Conservation (phyloP, 345 rosid species). For the Gossypium raimondii region DNA sequence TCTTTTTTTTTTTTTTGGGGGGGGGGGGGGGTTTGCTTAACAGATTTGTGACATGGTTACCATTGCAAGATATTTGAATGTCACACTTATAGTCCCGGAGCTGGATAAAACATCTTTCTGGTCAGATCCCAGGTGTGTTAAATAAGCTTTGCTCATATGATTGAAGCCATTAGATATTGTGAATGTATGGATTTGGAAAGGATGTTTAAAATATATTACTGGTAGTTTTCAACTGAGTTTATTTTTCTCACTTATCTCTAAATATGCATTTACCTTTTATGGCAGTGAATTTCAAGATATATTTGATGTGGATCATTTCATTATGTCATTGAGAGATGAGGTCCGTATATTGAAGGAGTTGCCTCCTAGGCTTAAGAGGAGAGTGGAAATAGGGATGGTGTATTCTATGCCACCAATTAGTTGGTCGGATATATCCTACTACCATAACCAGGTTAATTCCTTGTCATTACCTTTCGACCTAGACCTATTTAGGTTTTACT, state of each 20-base stretch:
- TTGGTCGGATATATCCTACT: slow-evolving; percentile 88
- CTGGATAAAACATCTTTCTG: slow-evolving; percentile 82
- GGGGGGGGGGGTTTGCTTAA: slow-evolving; percentile 1
- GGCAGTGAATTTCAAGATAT: slow-evolving; percentile 82
- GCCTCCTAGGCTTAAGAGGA: slow-evolving; percentile 72
- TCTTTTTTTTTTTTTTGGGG: fast-evolving
- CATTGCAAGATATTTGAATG: slow-evolving; percentile 75
- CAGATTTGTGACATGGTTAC: slow-evolving; percentile 94
- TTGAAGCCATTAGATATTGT: background rate
- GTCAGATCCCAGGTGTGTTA: slow-evolving; percentile 80
- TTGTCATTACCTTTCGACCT: background rate
- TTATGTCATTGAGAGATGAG: slow-evolving; percentile 77
- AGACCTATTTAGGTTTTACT: background rate
- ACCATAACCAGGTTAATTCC: slow-evolving; percentile 52
- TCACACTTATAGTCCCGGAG: slow-evolving; percentile 85
- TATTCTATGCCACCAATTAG: slow-evolving; percentile 79
- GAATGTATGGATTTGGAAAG: background rate
- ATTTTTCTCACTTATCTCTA: background rate
- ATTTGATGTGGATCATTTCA: slow-evolving; percentile 82
- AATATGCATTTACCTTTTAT: slow-evolving; percentile 10
- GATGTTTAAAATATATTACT: background rate
- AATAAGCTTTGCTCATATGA: background rate
- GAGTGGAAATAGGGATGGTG: slow-evolving; percentile 53
- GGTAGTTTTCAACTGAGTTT: background rate
- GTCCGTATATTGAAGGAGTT: slow-evolving; percentile 74